Base-by-base conservation (phyloP, 73 alveolate species). In the Durusdinium trenchii region DNA sequence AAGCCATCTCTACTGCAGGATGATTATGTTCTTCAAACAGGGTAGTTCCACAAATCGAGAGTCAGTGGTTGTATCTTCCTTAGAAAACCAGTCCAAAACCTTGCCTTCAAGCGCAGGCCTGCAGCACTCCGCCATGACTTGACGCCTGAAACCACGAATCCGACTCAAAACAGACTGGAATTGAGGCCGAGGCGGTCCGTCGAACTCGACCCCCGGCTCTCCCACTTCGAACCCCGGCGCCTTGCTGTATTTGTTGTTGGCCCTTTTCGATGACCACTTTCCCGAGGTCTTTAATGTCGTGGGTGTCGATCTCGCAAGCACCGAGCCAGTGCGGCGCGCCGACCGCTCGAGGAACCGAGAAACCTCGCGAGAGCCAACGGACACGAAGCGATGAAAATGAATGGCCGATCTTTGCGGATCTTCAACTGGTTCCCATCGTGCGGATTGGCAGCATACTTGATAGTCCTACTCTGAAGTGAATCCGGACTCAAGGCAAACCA, bases 241-340 rank as follows among this genome's bases (percentile, higher is more conserved):
- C 23, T 57, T 23, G 32, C 51, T 75, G 9, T 16, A 28, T 3
- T n/a, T 83, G 83, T 86, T 86, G 95, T 16, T 86, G 95, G 18
- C 95, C 95, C 26, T 86, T 86, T 61, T 86, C 95, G 12, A 86
- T 43, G 83, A 86, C 83, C 60, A 86, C 95, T 69, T 86, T 86
- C 30, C 95, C 95, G 45, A 86, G 46, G 48, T 86, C 95, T 45
- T 86, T 57, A 62, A 86, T 86, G 95, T 86, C 95, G 42, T 61
- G 57, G 67, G 95, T 61, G 43, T 86, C 95, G 57, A 86, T 86
- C 95, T 86, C 83, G 95, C 83, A 6, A n/a, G 18, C 43, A 67
- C 18, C 42, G 84, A 6, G 84, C 28, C 84, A 73, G 51, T 60
- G n/a, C 73, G 30, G 30, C 73, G 23, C 32, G 12, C 69, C 23